Evolutionary conservation across 768 basidiomycete genomes (phyloP).

Genomic region (Lactarius deliciosus): DNA sequence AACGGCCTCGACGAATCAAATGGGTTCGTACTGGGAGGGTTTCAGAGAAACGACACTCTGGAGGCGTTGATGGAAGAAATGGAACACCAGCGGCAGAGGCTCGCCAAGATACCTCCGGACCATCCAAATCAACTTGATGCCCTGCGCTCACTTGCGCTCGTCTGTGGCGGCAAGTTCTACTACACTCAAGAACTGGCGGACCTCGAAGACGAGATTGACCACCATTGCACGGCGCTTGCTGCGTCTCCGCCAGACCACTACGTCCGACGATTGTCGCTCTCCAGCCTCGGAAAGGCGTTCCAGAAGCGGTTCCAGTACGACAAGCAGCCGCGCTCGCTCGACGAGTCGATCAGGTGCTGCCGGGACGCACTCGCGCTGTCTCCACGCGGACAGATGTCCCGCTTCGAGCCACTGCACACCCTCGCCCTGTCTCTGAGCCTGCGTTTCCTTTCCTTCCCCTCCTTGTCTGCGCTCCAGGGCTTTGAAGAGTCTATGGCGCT

Average conservation of each 20-base stretch:
- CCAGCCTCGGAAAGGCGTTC: slow-evolving; percentile 9
- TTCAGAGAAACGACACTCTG: slow-evolving; percentile 6
- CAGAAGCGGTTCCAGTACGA: background rate
- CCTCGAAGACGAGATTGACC: slow-evolving; percentile 15
- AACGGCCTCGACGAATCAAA: slow-evolving; percentile 7
- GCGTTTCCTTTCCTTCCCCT: background rate
- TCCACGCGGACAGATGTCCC: slow-evolving; percentile 17
- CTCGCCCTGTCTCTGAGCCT: slow-evolving; percentile 8
- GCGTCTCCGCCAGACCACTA: slow-evolving; percentile 12
- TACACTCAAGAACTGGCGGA: background rate
- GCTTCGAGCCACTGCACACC: slow-evolving; percentile 16
- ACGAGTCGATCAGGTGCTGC: slow-evolving; percentile 4
- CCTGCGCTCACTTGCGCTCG: slow-evolving; percentile 1
- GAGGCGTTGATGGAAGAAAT: slow-evolving; percentile 2
- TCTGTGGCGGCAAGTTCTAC: background rate
- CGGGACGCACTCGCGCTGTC: slow-evolving; percentile 10
- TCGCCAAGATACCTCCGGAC: background rate
- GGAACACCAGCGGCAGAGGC: background rate
- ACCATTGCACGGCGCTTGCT: slow-evolving; percentile 9
- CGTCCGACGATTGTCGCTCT: slow-evolving; percentile 6
- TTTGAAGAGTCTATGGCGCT: slow-evolving; percentile 14
- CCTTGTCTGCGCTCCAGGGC: background rate
- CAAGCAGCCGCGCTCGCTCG: background rate
- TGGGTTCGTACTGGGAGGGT: background rate
- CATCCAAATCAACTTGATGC: slow-evolving; percentile 6